A percentile compares a stretch with the other conserved stretches of the same genome.
These are phyloP conservation scores for Sclerotiophoma versabilis DNA, from an alignment of 2,329 filamentous ascomycete genomes.

Conservation along the genomic window DNA sequence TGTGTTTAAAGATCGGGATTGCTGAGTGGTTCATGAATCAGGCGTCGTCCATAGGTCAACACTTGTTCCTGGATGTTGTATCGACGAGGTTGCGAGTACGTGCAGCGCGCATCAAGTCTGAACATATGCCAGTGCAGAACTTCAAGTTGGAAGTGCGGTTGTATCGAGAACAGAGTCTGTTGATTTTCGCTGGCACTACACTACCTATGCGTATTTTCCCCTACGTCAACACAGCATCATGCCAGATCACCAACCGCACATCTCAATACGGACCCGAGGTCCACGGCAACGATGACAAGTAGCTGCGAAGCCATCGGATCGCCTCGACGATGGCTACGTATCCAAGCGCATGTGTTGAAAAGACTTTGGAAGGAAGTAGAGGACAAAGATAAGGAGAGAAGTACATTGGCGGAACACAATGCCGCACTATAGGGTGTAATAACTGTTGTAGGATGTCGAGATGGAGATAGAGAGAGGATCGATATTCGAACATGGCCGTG, in stretches of 20 bases:
- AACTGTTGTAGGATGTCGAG: background rate
- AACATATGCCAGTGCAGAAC: too few species aligned
- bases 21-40: too few species aligned
- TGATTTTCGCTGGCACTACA: background rate
- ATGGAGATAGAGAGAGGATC: background rate
- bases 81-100: too few species aligned
- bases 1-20: too few species aligned
- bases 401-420: slow-evolving; percentile 18
- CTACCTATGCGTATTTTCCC: background rate
- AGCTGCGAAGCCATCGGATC: slow-evolving; percentile 1
- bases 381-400: slow-evolving; percentile 21
- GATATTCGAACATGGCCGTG: background rate
- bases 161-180: too few species aligned
- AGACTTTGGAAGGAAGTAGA: background rate
- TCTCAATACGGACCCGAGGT: too few species aligned
- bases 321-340: slow-evolving; percentile 12
- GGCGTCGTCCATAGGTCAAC: too few species aligned
- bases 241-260: background rate
- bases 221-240: too few species aligned
- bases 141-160: too few species aligned
- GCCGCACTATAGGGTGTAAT: slow-evolving; percentile 6
- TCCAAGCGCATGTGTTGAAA: slow-evolving; percentile 9
- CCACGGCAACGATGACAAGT: background rate
- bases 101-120: too few species aligned
- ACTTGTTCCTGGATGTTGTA: too few species aligned